Percentiles rank a stretch among this genome's conserved stretches.
These are phyloP conservation scores for Krasilnikovozyma curviuscula DNA, from an alignment of 768 basidiomycete species.

Conservation along the genomic window DNA sequence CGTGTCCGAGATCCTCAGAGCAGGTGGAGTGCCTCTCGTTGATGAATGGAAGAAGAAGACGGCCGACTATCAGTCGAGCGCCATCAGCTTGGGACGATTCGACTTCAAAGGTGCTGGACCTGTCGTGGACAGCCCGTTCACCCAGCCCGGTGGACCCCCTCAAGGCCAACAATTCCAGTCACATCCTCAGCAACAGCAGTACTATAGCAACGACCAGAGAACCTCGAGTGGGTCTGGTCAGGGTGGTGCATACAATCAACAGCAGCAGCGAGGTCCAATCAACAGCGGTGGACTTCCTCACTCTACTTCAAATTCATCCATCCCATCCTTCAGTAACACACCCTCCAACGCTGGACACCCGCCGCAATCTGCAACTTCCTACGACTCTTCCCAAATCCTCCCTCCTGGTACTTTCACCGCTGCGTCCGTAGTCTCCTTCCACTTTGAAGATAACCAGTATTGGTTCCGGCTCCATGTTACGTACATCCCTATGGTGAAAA, in stretches of 20 bases:
- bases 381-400: slow-evolving; percentile 7
- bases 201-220: not conserved
- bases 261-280: not conserved
- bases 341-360: not conserved
- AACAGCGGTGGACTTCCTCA: not conserved
- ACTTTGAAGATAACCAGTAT: slow-evolving; percentile 72
- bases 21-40: slow-evolving; percentile 78
- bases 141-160: slow-evolving; percentile 7
- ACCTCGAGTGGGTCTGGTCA: not conserved
- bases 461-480: slow-evolving; percentile 89
- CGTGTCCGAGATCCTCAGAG: slow-evolving; percentile 57
- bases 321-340: not conserved
- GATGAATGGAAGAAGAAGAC: slow-evolving; percentile 97
- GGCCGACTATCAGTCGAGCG: slow-evolving; percentile 85
- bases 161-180: slow-evolving; percentile 13
- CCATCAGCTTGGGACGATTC: slow-evolving; percentile 81
- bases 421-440: slow-evolving; percentile 87
- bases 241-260: not conserved
- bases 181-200: slow-evolving; percentile 11
- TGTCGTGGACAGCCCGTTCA: slow-evolving; percentile 32
- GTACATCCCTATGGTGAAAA: slow-evolving; percentile 58
- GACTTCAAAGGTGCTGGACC: slow-evolving; percentile 38
- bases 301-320: not conserved
- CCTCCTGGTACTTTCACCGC: slow-evolving; percentile 54
- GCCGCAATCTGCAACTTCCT: not conserved